A percentile compares a stretch with the other conserved stretches of the same genome.
phyloP scores from a whole-genome alignment of 495 filamentous ascomycete species.

The Aspergillus carlsbadensis region DNA sequence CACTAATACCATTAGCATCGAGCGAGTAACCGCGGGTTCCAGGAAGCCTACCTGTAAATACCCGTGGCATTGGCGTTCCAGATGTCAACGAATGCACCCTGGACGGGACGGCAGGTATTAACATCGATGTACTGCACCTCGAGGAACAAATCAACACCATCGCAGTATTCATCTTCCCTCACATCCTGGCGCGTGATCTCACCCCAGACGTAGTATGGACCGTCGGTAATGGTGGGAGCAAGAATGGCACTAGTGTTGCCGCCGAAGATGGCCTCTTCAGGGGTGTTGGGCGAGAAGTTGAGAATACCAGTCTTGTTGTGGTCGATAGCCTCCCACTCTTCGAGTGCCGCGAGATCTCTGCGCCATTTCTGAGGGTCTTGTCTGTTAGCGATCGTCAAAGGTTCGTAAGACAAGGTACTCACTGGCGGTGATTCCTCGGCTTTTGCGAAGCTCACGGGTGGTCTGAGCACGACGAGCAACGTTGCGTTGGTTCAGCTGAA shows the following conservation, averaged over 20 bases:
- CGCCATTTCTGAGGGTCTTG: constrained; percentile 32
- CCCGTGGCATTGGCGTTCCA: constrained; percentile 51
- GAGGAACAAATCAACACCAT: constrained; percentile 45
- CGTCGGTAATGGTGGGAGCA: constrained; percentile 51
- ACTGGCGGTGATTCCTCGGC: constrained; percentile 49
- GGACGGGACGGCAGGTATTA: constrained; percentile 34
- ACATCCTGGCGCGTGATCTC: constrained; percentile 47
- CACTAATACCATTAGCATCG: constrained; percentile 16
- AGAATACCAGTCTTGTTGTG: constrained; percentile 34
- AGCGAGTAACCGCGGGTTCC: neutral
- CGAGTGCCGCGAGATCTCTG: constrained; percentile 32
- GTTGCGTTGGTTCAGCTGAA: constrained; percentile 33
- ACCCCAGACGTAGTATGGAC: constrained; percentile 55
- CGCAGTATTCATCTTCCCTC: constrained; percentile 38
- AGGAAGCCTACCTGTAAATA: constrained; percentile 44
- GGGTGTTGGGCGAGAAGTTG: constrained; percentile 21
- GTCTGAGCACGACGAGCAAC: constrained; percentile 34
- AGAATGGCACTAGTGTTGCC: constrained; percentile 56
- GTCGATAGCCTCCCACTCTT: constrained; percentile 55
- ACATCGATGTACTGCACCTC: constrained; percentile 52
- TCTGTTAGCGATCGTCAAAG: neutral
- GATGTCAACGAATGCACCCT: constrained; percentile 34
- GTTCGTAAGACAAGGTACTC: constrained; percentile 13
- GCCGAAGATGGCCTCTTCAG: constrained; percentile 45
- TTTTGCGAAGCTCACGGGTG: constrained; percentile 44